Conservation (phyloP, 257 asterid genomes). For the Solanum tarapatanum region DNA sequence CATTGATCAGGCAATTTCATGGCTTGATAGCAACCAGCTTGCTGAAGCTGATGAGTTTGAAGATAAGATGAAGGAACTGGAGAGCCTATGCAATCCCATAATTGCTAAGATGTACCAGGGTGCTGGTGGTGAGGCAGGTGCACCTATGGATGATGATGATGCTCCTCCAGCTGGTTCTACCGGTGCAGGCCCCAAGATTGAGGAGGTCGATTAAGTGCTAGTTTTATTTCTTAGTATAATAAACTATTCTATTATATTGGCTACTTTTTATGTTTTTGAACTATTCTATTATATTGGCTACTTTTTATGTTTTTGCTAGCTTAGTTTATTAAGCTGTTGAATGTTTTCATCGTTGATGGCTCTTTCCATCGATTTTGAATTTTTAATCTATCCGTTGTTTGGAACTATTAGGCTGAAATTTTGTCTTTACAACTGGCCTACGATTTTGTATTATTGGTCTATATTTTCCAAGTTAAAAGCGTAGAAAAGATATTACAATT, state of each 20-base stretch:
- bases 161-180: constrained; percentile 15
- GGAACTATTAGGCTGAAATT: neutral
- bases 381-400: too few species aligned
- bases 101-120: constrained; percentile 11
- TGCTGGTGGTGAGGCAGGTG: constrained; percentile 11
- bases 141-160: constrained; percentile 10
- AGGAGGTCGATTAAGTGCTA: constrained; percentile 24
- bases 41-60: constrained; percentile 29
- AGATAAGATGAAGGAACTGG: constrained; percentile 29
- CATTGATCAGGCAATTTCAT: constrained; percentile 15
- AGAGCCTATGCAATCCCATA: constrained; percentile 7
- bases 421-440: neutral
- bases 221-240: neutral
- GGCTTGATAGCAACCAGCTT: constrained; percentile 26
- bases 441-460: neutral
- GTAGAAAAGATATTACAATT: neutral
- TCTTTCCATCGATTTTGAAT: too few species aligned
- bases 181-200: constrained; percentile 30
- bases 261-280: neutral
- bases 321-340: too few species aligned
- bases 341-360: too few species aligned
- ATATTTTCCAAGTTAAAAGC: neutral
- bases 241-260: neutral
- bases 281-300: too few species aligned
- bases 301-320: too few species aligned